Base-by-base conservation (phyloP, 2,329 filamentous ascomycete genomes). In the Xylaria sp. region DNA sequence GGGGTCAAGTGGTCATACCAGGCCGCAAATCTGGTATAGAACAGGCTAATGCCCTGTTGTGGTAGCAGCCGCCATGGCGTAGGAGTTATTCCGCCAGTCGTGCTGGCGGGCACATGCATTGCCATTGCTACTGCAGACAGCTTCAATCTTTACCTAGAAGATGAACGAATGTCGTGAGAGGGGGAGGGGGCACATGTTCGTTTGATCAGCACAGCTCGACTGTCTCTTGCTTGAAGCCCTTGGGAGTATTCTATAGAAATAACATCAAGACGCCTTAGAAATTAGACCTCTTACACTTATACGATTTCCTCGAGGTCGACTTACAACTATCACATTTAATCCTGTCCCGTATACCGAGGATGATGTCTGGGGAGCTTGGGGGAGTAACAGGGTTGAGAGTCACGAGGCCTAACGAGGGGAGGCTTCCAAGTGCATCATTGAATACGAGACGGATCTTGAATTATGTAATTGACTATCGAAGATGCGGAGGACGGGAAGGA, bases 1-100 rank as follows among this genome's bases (percentile, higher is more conserved):
- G 65, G 65, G 55, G 66, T 70, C 20, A 75, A 59, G 32, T 69
- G 46, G 3, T 58, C 67, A 69, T 72, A 73, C 75, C 74, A 76
- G 28, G 20, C 48, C 28, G 59, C 70, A 8, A 75, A 55, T 15
- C 34, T 63, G 32, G 44, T 41, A 52, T 68, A 68, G 18, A 69
- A 55, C 61, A 72, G 64, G 56, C 70, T 65, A 54, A 74, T 48
- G 57, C 63, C 60, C 46, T 59, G 63, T 25, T 65, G 23, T 50
- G 72, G 55, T 64, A 66, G 66, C 44, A 63, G 39, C 13, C 44
- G 67, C 59, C 70, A 72, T 15, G 57, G 50, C 25, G 69, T 62
- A 50, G 56, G 54, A 66, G 52, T 48, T 50, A 65, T 70, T 54
- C 63, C 48, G 48, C 39, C 63, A 48, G 66, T 67, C 57, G 52